A percentile compares a stretch with the other conserved stretches of the same genome.
Evolutionary conservation across 139 green algal genomes (phyloP).

Genomic region (Picocystis salinarum): DNA sequence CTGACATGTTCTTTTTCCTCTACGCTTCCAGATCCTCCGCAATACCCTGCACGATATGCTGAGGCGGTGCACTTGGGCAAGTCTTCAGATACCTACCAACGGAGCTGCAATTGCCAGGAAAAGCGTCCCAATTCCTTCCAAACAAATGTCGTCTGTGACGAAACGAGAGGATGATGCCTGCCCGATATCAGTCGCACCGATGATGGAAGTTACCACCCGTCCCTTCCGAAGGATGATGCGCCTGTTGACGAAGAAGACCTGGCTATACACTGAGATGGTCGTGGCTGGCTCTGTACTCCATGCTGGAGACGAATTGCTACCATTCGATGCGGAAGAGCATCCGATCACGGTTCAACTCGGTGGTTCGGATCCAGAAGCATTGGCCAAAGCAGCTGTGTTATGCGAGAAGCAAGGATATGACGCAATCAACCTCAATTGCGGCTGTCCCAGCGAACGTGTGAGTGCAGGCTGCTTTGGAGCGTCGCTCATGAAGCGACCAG

Average conservation of each 20-base stretch:
- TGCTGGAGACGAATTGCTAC: conserved; percentile 42
- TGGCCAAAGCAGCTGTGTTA: conserved; percentile 37
- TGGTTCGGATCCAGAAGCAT: conserved; percentile 44
- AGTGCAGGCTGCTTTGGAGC: conserved; percentile 80
- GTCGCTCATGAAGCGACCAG: conserved; percentile 57
- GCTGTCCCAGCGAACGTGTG: conserved; percentile 68
- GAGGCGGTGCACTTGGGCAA: no score
- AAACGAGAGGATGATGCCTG: no score
- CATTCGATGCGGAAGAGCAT: conserved; percentile 70
- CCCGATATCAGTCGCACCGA: no score
- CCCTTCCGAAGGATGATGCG: conserved; percentile 37
- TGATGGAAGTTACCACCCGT: conserved; percentile 28
- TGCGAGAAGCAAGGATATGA: conserved; percentile 55
- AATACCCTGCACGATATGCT: no score
- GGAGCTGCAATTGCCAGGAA: no score
- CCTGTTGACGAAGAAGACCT: conserved; percentile 51
- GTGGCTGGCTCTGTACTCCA: conserved; percentile 73
- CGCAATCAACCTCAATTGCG: conserved; percentile 90
- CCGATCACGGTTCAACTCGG: conserved; percentile 79
- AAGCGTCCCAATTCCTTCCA: no score
- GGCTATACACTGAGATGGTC: conserved; percentile 78
- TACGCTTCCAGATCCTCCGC: no score
- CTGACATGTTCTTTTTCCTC: no score
- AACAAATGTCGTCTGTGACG: no score
- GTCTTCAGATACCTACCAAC: no score